phyloP scores from a whole-genome alignment of 2,329 filamentous ascomycete species.

The Cadophora luteo-olivacea region DNA sequence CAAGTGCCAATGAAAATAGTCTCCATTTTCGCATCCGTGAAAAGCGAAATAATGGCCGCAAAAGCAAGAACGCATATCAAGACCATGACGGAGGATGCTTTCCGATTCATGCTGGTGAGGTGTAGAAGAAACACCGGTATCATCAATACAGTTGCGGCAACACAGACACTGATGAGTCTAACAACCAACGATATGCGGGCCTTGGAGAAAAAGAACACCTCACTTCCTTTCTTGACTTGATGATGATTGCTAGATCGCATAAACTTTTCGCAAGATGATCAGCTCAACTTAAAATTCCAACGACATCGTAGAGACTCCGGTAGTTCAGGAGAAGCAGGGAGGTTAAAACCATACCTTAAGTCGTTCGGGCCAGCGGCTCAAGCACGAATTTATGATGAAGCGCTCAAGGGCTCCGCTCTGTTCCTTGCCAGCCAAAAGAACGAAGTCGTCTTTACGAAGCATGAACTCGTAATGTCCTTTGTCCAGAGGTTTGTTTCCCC shows the following conservation, averaged over 20 bases:
- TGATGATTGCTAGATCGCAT: no score
- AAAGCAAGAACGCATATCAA: conserved; percentile 25
- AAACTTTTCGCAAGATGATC: no score
- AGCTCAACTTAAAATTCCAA: no score
- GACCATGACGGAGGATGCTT: not conserved
- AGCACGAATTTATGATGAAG: conserved; percentile 12
- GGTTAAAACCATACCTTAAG: conserved; percentile 21
- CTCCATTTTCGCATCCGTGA: conserved; percentile 22
- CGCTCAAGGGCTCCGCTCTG: conserved; percentile 16
- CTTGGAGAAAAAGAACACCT: conserved; percentile 24
- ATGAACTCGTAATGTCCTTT: conserved; percentile 28
- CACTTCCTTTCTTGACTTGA: not conserved
- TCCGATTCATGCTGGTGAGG: conserved; percentile 20
- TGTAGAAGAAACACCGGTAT: conserved; percentile 28
- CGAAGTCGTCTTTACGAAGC: conserved; percentile 26
- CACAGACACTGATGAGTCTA: conserved; percentile 19
- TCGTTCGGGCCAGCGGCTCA: conserved; percentile 23
- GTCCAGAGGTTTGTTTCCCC: conserved; percentile 23
- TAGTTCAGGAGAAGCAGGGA: no score
- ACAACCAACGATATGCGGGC: conserved; percentile 17
- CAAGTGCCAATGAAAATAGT: conserved; percentile 4
- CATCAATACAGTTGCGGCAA: conserved; percentile 24
- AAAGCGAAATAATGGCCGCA: conserved; percentile 24
- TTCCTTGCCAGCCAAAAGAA: conserved; percentile 8
- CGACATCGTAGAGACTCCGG: no score